A percentile compares a stretch with the other conserved stretches of the same genome.
phyloP scores from a whole-genome alignment of 495 filamentous ascomycete genomes.

The Aspergillus nanangensis region DNA sequence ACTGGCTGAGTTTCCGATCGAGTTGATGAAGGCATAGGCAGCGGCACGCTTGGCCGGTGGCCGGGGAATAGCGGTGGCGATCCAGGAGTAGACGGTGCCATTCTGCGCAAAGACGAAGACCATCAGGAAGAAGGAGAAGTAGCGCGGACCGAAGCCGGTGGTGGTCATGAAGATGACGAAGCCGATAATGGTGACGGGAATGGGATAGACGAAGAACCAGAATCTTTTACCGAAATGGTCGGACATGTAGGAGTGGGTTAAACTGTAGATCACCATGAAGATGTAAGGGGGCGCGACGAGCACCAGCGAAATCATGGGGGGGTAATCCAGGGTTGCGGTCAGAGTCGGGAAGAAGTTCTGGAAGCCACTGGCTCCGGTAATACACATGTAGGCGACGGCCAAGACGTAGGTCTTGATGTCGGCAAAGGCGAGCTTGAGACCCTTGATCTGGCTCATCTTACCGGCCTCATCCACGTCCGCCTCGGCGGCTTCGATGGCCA shows the following conservation, averaged over 20 bases:
- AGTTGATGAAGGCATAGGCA: conserved; percentile 52
- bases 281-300: conserved; percentile 52
- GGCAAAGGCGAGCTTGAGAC: conserved; percentile 46
- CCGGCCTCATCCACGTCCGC: conserved; percentile 47
- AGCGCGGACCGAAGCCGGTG: conserved; percentile 42
- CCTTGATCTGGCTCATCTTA: conserved; percentile 42
- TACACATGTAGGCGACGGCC: conserved; percentile 47
- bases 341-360: conserved; percentile 54
- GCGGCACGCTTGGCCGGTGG: conserved; percentile 52
- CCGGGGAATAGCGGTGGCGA: conserved; percentile 46
- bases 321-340: conserved; percentile 38
- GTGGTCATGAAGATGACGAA: conserved; percentile 49
- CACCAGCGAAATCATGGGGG: conserved; percentile 38
- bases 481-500: conserved; percentile 42
- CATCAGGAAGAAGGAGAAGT: conserved; percentile 53
- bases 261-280: conserved; percentile 49
- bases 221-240: conserved; percentile 43
- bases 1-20: conserved; percentile 47
- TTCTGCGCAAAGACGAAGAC: conserved; percentile 51
- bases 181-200: conserved; percentile 45
- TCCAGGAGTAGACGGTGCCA: conserved; percentile 51
- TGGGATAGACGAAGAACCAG: conserved; percentile 50
- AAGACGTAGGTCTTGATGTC: conserved; percentile 50
- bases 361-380: conserved; percentile 48
- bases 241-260: conserved; percentile 40